Conservation (phyloP, 495 filamentous ascomycete genomes). For the Penicillium arizonense region DNA sequence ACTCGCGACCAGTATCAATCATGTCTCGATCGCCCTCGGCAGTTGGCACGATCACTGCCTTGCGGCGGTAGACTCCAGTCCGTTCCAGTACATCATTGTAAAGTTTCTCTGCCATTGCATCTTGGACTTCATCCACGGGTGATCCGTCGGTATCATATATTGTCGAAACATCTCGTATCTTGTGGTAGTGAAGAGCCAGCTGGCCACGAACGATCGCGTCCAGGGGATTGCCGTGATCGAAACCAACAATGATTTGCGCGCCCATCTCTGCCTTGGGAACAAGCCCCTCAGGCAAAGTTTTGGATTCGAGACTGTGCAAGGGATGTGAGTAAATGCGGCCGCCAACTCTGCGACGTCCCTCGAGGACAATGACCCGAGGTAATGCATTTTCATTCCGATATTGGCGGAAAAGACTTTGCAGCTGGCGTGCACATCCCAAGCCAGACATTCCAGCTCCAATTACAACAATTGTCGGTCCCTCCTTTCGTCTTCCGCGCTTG, state of each 20-base stretch:
- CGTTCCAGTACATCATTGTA: slow-evolving; percentile 94
- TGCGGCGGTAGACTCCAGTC: slow-evolving; percentile 83
- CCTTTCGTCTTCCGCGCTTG: slow-evolving; percentile 48
- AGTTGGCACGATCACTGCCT: slow-evolving; percentile 61
- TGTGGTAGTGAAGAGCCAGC: slow-evolving; percentile 81
- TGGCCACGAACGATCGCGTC: slow-evolving; percentile 89
- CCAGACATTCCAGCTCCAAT: slow-evolving; percentile 95
- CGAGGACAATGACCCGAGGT: slow-evolving; percentile 78
- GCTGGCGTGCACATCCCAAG: slow-evolving; percentile 85
- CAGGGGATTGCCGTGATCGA: slow-evolving; percentile 91
- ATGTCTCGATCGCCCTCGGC: slow-evolving; percentile 83
- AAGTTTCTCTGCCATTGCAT: slow-evolving; percentile 80
- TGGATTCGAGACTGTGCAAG: slow-evolving; percentile 58
- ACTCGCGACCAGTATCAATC: slow-evolving; percentile 80
- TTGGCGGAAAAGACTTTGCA: slow-evolving; percentile 80
- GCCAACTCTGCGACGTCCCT: slow-evolving; percentile 86
- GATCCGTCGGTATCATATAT: slow-evolving; percentile 88
- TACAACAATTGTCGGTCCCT: slow-evolving; percentile 67
- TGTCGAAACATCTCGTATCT: slow-evolving; percentile 78
- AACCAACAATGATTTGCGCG: slow-evolving; percentile 96
- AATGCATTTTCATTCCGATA: slow-evolving; percentile 63
- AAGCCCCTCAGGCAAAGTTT: slow-evolving; percentile 46
- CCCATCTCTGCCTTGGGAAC: slow-evolving; percentile 91
- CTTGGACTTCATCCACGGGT: slow-evolving; percentile 73
- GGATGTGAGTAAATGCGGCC: slow-evolving; percentile 92